phyloP scores from a whole-genome alignment of 2,329 filamentous ascomycete genomes.

The Penicillium sp. region DNA sequence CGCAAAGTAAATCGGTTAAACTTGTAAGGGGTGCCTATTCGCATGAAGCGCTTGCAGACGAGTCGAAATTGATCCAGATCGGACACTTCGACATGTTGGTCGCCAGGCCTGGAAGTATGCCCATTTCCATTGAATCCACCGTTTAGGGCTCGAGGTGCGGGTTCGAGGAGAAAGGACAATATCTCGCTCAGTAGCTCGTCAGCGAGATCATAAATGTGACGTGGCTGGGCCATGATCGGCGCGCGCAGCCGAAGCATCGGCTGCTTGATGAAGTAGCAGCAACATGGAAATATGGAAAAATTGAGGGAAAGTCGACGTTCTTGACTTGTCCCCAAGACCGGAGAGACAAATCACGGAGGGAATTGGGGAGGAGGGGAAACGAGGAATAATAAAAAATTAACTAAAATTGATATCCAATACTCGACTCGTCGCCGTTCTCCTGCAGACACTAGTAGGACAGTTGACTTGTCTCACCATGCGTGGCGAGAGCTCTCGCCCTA shows the following conservation, averaged over 20 bases:
- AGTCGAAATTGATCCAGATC: conserved; percentile 37
- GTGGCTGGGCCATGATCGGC: conserved; percentile 27
- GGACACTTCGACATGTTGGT: conserved; percentile 24
- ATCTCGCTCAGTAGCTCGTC: conserved; percentile 32
- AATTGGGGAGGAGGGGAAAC: conserved; percentile 2
- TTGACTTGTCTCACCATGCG: conserved; percentile 29
- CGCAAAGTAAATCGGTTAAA: conserved; percentile 33
- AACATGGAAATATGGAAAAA: conserved; percentile 25
- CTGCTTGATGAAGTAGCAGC: conserved; percentile 24
- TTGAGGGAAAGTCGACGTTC: conserved; percentile 7
- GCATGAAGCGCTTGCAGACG: conserved; percentile 35
- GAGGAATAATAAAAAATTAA: conserved; percentile 2
- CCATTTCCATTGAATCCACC: conserved; percentile 2
- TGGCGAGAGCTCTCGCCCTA: conserved; percentile 17
- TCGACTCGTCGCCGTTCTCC: conserved; percentile 20
- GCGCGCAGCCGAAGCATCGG: conserved; percentile 28
- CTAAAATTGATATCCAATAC: conserved; percentile 11
- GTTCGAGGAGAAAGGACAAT: conserved; percentile 24
- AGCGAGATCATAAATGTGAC: conserved; percentile 29
- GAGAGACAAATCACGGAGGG: conserved; percentile 10
- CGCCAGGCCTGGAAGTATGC: conserved; percentile 4
- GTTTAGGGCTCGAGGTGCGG: conserved; percentile 7
- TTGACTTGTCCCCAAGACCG: conserved; percentile 8
- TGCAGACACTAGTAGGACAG: conserved; percentile 16
- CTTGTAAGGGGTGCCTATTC: conserved; percentile 34